Percentiles rank a stretch among this genome's conserved stretches.
Conservation (phyloP, 2,329 filamentous ascomycete genomes). For the Ceratocystis lukuohia region DNA sequence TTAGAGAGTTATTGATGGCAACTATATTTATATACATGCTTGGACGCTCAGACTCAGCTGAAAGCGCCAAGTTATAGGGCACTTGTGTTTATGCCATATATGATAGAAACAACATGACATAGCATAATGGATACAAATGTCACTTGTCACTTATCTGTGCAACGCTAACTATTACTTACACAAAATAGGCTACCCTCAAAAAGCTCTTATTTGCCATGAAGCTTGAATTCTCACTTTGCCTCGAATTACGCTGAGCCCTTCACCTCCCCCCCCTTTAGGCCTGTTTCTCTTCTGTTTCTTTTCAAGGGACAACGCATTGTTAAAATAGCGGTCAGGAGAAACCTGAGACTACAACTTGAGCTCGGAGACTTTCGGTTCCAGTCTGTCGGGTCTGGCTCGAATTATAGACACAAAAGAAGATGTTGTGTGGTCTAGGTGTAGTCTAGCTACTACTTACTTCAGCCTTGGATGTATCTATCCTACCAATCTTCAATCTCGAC, state of each 20-base stretch:
- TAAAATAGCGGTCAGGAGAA: neutral
- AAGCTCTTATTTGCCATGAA: too few species aligned
- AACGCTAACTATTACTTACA: neutral
- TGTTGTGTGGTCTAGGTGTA: neutral
- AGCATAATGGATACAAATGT: neutral
- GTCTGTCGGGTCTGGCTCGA: neutral
- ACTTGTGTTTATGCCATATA: neutral
- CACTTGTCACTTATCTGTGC: neutral
- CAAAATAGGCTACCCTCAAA: too few species aligned
- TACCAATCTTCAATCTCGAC: neutral
- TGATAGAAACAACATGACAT: neutral
- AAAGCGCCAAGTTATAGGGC: neutral
- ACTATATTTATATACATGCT: neutral
- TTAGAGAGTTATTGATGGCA: neutral
- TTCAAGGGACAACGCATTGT: neutral
- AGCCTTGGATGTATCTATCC: neutral
- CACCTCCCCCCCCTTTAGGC: neutral
- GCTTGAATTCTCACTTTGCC: too few species aligned
- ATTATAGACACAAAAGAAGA: neutral
- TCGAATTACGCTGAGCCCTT: neutral
- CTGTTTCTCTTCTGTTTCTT: neutral
- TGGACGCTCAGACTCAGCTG: conserved; percentile 4
- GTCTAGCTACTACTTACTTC: neutral
- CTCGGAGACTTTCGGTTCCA: conserved; percentile 9
- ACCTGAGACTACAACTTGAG: conserved; percentile 1